Conservation (phyloP, 371 early-diverging fungal species). For the Parasitella parasitica region DNA sequence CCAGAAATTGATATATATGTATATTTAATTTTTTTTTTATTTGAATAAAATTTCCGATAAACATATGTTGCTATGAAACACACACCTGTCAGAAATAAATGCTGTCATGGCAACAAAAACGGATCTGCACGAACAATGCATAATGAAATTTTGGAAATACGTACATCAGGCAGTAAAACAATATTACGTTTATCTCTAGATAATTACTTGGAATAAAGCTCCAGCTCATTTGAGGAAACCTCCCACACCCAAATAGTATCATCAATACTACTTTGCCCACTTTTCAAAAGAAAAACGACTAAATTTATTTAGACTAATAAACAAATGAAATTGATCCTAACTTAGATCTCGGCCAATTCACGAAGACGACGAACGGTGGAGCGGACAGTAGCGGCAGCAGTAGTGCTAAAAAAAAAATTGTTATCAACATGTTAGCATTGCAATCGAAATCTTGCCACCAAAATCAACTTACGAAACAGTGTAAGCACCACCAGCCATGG, state of each 20-base stretch:
- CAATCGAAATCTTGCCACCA: no score
- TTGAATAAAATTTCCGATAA: no score
- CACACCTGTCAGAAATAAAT: neutral
- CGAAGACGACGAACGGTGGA: slow-evolving; percentile 97
- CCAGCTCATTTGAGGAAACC: no score
- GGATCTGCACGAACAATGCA: no score
- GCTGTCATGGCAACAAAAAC: neutral
- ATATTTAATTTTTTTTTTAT: no score
- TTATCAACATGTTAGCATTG: no score
- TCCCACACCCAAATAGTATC: no score
- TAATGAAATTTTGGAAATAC: no score
- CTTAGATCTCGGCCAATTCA: slow-evolving; percentile 92
- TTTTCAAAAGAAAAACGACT: neutral
- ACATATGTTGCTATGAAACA: no score
- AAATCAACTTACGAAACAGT: slow-evolving; percentile 80
- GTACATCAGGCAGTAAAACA: no score
- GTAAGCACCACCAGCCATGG: slow-evolving; percentile 99
- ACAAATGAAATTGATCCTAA: neutral
- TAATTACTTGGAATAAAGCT: no score
- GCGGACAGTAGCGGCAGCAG: slow-evolving; percentile 90
- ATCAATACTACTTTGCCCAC: slow-evolving; percentile 5
- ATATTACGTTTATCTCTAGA: no score
- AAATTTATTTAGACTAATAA: slow-evolving; percentile 2
- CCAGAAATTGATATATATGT: neutral
- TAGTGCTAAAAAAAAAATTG: slow-evolving; percentile 59